Evolutionary conservation across 2,329 filamentous ascomycete species (phyloP).

Genomic region (Aspergillus nomiae): DNA sequence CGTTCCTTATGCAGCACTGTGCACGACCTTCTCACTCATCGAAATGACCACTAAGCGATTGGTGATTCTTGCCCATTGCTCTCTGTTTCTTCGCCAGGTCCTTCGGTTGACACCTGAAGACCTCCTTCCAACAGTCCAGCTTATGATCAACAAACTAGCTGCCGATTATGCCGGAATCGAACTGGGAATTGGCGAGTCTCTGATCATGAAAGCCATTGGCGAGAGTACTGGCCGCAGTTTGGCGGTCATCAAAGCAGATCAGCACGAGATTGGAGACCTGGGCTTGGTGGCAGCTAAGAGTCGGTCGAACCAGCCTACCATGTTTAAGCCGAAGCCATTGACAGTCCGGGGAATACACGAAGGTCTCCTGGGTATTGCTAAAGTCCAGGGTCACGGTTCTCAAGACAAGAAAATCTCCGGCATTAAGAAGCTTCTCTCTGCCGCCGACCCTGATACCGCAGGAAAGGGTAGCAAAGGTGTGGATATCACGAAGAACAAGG

Average conservation of each 20-base stretch:
- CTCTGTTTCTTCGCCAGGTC: slow-evolving; percentile 91
- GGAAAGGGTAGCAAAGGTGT: slow-evolving; percentile 67
- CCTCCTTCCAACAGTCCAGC: slow-evolving; percentile 80
- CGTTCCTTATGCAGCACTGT: slow-evolving; percentile 92
- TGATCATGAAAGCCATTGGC: slow-evolving; percentile 98
- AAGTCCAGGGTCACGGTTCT: slow-evolving; percentile 79
- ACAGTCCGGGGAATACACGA: slow-evolving; percentile 86
- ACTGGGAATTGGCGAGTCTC: slow-evolving; percentile 94
- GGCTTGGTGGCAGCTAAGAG: slow-evolving; percentile 95
- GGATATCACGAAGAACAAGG: slow-evolving; percentile 89
- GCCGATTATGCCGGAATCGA: slow-evolving; percentile 97
- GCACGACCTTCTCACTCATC: slow-evolving; percentile 89
- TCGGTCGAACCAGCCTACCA: slow-evolving; percentile 90
- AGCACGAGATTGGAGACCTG: slow-evolving; percentile 94
- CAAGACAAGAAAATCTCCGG: slow-evolving; percentile 88
- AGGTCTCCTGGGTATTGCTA: slow-evolving; percentile 85
- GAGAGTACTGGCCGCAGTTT: slow-evolving; percentile 89
- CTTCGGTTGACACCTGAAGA: slow-evolving; percentile 85
- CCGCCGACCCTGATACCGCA: slow-evolving; percentile 72
- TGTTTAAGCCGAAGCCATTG: slow-evolving; percentile 95
- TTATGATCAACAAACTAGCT: slow-evolving; percentile 98
- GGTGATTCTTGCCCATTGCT: slow-evolving; percentile 84
- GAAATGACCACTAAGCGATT: slow-evolving; percentile 93
- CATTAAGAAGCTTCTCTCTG: slow-evolving; percentile 95
- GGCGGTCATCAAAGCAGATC: slow-evolving; percentile 88